Base-by-base conservation (phyloP, 352 stramenopile species). In the Phytophthora pisi region DNA sequence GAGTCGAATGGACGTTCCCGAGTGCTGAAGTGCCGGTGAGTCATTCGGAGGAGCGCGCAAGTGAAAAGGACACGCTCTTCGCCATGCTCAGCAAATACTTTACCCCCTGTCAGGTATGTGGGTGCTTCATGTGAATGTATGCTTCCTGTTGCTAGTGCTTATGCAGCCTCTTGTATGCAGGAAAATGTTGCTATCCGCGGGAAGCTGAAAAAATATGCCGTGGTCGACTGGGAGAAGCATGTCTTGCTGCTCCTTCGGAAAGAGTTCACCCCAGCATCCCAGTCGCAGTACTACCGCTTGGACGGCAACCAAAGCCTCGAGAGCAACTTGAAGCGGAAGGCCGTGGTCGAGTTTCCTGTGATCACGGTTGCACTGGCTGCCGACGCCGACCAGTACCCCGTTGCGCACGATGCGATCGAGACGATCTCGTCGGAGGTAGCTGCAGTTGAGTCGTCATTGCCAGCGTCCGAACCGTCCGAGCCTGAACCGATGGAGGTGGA, bases 331-430 rank as follows among this genome's bases (percentile, higher is more conserved):
- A 89, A 90, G 56, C 86, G 84, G 34, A 93, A 94, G 59, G 79
- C 80, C 3, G 60, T 96, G 8, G 82, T 96, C 6, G 88, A 96
- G 62, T 96, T 92, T 57, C 88, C 88, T 2, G 70, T 94, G 16
- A 81, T 94, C 60, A 78, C 69, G 2, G 83, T 96, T 26, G 81
- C 76, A 31, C 66, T 88, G 2, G 55, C 59, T 4, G 51, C 63
- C 4, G 76, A 91, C 31, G 70, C 81, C 1, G 73, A 78, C 23
- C 24, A 89, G 56, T 96, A 93, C 36, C 70, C 75, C 2, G 58
- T 90, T 6, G 84, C 78, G 13, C 70, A 91, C 42, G 86, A 93
- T 54, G 61, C 82, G 49, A 94, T 96, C 47, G 84, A 94, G 68
- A 53, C 79, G 5, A 52, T 95, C 9, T 57, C 57, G 13, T 63